These are phyloP conservation scores for Naganishia vaughanmartiniae DNA, from an alignment of 768 basidiomycete genomes.

Conservation along the genomic window DNA sequence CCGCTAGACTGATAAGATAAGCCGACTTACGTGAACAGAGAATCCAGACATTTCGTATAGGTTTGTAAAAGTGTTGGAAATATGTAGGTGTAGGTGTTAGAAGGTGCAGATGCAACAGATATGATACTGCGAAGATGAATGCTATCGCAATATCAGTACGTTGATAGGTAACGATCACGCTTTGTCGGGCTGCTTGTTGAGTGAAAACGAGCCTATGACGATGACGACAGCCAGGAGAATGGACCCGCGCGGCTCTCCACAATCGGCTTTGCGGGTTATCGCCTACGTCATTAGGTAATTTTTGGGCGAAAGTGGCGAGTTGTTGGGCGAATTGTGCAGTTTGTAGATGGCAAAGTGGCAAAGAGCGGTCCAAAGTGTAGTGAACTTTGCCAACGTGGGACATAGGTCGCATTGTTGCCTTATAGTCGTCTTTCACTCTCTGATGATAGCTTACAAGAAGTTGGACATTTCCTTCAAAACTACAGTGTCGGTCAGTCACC, in stretches of 20 bases:
- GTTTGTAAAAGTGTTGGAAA: background rate
- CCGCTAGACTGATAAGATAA: background rate
- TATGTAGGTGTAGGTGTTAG: background rate
- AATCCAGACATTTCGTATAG: conserved; percentile 23
- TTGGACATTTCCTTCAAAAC: no score
- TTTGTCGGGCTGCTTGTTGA: background rate
- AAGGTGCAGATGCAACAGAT: background rate
- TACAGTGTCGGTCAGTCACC: no score
- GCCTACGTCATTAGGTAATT: background rate
- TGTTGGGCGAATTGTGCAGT: background rate
- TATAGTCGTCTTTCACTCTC: no score
- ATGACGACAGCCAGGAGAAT: background rate
- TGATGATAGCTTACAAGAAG: no score
- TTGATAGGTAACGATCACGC: no score
- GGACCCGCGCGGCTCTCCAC: background rate
- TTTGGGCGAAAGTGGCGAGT: no score
- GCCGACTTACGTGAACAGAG: conserved; percentile 20
- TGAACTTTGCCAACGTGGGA: no score
- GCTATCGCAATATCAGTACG: no score
- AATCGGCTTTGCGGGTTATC: background rate
- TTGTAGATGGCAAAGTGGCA: background rate
- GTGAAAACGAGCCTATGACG: conserved; percentile 5
- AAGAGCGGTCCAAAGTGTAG: no score
- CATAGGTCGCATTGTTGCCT: no score
- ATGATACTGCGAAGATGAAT: background rate